Evolutionary conservation across 2,329 filamentous ascomycete genomes (phyloP), one percentile per base, ranked within the genome.

Genomic region (Lachnellula subtilissima): DNA sequence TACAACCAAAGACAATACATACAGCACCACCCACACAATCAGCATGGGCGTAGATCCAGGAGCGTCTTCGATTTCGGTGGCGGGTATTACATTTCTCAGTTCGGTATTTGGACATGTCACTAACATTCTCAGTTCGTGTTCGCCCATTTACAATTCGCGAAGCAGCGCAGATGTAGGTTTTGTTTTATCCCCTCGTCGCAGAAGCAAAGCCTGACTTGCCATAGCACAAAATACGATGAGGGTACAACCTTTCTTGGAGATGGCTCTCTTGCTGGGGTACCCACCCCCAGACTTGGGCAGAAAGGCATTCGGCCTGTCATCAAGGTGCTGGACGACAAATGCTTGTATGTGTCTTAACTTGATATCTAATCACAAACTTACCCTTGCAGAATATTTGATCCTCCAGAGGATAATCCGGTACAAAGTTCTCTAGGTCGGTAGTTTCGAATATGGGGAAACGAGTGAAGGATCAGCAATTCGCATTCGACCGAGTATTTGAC

Each of bases 401-500:
- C 94, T 7, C 94, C 94, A 43, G 94, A 99, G 73, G 92, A 97
- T 70, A 96, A 86, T 67, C 89, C 92, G 0, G 86, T 97, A 8
- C 91, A 96, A 59, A 87, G 64, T 96, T 97, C 72, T 88, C 88
- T 32, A 82, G 86, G 70, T 91, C 88, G 2, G 87, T 95, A 11
- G 82, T 96, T 9, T 86, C 88, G 3, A 77, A 77, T 1, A 83
- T 85, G 53, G 91, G 92, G 54, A 97, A 96, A 74, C 88, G 91
- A 65, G 89, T 94, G 67, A 99, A 99, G 71, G 95, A 99, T 71
- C 92, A 97, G 72, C 94, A 94, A 4, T 99, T 99, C 67, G 92
- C 88, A 51, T 99, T 99, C 75, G 94, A 99, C 74, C 82, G 89
- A 55, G 89, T 99, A 61, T 97, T 99, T 73, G 94, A 99, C 78